Base-by-base conservation (phyloP, 257 asterid genomes). In the Salvia rosmarinus region DNA sequence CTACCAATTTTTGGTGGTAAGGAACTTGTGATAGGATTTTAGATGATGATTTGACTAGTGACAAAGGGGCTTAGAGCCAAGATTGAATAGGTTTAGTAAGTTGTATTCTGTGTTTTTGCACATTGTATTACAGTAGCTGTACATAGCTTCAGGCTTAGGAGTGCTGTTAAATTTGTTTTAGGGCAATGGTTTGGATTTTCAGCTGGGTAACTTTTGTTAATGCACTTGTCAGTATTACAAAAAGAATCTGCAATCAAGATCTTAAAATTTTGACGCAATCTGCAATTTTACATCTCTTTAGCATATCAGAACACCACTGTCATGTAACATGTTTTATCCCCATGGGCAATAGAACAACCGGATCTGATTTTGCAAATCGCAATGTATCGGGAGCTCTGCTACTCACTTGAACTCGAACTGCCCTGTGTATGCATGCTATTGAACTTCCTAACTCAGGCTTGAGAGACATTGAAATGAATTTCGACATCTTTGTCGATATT, bases 1-100 rank as follows among this genome's bases (percentile, higher is more conserved):
- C 69, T 35, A 16, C 79, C 70, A 43, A 11, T 72, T 23, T 68
- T 64, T 54, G 77, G 66, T 51, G 71, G 71, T 42, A 12, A 46
- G 70, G 35, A 65, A 60, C 49, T 65, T 74, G 74, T 66, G 71
- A 12, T 79, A 79, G 83, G 73, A 16, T 25, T 64, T 73, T 73
- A 62, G 59, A 44, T 55, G 57, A 16, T 67, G 19, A 39, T 46
- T 51, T 51, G 66, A 64, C 59, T 55, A 67, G 75, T 61, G 64
- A 66, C 7, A 44, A 42, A 30, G 43, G 46, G 68, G 50, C 25
- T 42, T 56, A 68, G 63, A 64, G 52, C 40, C 69, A 32, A 40
- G 71, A 47, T 55, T 57, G 68, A 58, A 67, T 32, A 72, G 69
- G 34, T 47, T 64, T 70, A 55, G 71, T 42, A 54, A 64, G 50